These are phyloP conservation scores for Fusarium tricinctum DNA, from an alignment of 2,329 filamentous ascomycete species.

Conservation along the genomic window DNA sequence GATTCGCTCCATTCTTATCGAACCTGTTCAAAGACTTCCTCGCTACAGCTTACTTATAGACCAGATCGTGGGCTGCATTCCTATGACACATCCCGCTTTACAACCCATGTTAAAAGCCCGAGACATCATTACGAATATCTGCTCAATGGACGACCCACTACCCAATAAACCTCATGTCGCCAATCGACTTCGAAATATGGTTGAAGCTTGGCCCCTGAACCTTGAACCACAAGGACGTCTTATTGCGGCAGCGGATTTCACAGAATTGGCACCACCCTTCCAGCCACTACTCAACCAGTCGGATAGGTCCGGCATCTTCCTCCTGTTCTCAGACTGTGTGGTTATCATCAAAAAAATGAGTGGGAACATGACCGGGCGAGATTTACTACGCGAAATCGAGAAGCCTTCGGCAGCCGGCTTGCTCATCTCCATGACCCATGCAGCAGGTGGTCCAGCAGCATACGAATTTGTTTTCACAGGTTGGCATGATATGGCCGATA, in stretches of 20 bases:
- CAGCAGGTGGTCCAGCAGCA: constrained; percentile 70
- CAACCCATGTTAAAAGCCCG: constrained; percentile 87
- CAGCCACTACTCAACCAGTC: constrained; percentile 57
- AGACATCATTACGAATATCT: constrained; percentile 96
- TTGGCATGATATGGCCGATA: constrained; percentile 76
- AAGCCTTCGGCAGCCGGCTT: constrained; percentile 77
- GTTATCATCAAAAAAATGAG: constrained; percentile 80
- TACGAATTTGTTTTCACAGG: constrained; percentile 83
- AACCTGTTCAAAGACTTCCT: constrained; percentile 93
- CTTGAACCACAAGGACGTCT: constrained; percentile 82
- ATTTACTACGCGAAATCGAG: constrained; percentile 86
- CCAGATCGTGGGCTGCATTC: constrained; percentile 89
- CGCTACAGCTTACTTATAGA: constrained; percentile 97
- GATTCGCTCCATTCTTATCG: constrained; percentile 91
- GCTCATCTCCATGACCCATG: constrained; percentile 74
- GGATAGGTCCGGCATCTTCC: constrained; percentile 76
- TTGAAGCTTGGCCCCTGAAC: constrained; percentile 81
- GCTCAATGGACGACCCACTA: constrained; percentile 83
- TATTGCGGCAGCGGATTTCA: constrained; percentile 83
- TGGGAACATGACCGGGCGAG: constrained; percentile 77
- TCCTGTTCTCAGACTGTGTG: constrained; percentile 87
- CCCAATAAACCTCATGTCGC: constrained; percentile 80
- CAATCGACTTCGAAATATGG: constrained; percentile 79
- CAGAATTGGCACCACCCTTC: constrained; percentile 82
- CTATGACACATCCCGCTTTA: constrained; percentile 86